Base-by-base conservation (phyloP, 805 yeast genomes). In the Ogataea thermomethanolica region DNA sequence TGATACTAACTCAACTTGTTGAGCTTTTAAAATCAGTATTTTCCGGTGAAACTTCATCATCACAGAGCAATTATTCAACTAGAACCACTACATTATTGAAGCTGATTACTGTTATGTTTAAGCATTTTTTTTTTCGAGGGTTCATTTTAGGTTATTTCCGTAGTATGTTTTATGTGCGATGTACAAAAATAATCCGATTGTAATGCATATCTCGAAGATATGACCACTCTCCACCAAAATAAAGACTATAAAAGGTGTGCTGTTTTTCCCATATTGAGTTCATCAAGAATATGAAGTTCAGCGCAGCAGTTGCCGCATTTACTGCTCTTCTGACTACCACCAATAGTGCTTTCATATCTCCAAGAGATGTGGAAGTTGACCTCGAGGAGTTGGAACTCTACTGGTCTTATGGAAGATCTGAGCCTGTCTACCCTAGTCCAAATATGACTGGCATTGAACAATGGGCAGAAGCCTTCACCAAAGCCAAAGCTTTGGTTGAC, bases 391-490 rank as follows among this genome's bases (percentile, higher is more conserved):
- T 47, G 2, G 51, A 48, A 22, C 35, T 13, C 27, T 39, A 17
- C 25, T 48, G 51, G 51, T 43, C 52, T 4, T 48, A 48, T 33
- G 44, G 44, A 21, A 30, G 50, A 27, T 48, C 52, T 6, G 50
- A 46, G 9, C 49, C 50, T 2, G 50, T 48, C 22, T 49, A 47
- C 35, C 53, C 53, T 8, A 39, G 48, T 9, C 51, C 53, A 14
- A 31, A 49, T 25, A 39, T 35, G 29, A 12, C 36, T 5, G 49
- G 50, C 4, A 8, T 39, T 17, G 48, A 37, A 33, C 70, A 69
- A 12, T 79, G 85, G 86, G 73, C 67, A 44, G 67, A 65, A 11
- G 84, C 84, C 1, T 78, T 69, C 53, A 71, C 67, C 12, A 72
- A 72, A 39, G 84, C 84, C 2, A 62, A 76, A 44, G 71, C 67